Base-by-base conservation (phyloP, 768 basidiomycete genomes). In the Pisolithus microcarpus region DNA sequence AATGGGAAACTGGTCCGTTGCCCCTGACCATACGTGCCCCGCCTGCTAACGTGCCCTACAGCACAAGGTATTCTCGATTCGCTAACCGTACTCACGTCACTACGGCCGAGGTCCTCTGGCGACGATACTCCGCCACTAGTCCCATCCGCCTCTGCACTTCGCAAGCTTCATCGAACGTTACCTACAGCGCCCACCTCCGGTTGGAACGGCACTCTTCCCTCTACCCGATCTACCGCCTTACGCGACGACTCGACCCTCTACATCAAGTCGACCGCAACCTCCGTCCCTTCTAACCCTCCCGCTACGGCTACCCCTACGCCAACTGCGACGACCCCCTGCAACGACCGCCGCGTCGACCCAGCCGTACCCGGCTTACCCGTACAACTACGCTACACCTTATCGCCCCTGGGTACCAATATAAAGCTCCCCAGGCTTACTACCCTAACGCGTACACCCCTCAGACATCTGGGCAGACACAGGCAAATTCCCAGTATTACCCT, bases 1-100 rank as follows among this genome's bases (percentile, higher is more conserved):
- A 92, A 64, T 89, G 85, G 85, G 82, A 87, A 56, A 79, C 78
- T 53, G 90, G 89, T 90, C 61, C 56, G 83, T 65, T 48, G 11
- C 8, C 34, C 38, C 11, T n/a, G 21, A 18, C 43, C 50, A 48
- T 45, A 36, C 28, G 26, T 42, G 36, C 56, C 24, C 38, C 60
- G 58, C 52, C 54, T 46, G 30, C 42, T 58, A 49, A 52, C n/a
- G 31, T 54, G 48, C 49, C 26, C 31, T 36, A 37, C 61, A 91
- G 90, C 89, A 19, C 81, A 85, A 64, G 74, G 79, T 49, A 88
- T 91, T 51, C 60, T 84, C 49, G 75, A 85, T 50, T 88, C 89
- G 10, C 72, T 92, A 49, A 72, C 76, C 3, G 56, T 86, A 18
- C 74, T 92, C 37, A 69, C 82, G 1, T 85, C 86, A 5, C 70